Conservation (phyloP, 371 early-diverging fungal genomes). For the Capniomyces stellatus region DNA sequence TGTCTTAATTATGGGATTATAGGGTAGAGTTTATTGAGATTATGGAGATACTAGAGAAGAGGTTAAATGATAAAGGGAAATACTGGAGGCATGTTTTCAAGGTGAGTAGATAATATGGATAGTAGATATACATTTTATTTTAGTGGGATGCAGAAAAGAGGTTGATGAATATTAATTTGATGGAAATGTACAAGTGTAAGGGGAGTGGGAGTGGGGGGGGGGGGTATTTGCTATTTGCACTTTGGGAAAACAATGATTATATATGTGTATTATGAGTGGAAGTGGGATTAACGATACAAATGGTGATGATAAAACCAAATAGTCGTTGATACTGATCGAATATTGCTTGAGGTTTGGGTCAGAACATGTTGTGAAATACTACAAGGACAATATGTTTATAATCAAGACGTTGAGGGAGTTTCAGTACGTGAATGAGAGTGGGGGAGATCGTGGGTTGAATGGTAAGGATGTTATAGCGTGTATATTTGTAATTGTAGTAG, state of each 20-base stretch:
- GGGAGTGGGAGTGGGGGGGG: too few species aligned
- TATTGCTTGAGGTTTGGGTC: constrained; percentile 67
- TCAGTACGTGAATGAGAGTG: constrained; percentile 81
- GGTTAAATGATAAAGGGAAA: constrained; percentile 90
- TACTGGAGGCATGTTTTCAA: constrained; percentile 98
- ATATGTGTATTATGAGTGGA: neutral
- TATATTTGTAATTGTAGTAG: too few species aligned
- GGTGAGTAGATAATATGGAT: constrained; percentile 27
- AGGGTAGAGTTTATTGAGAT: constrained; percentile 84
- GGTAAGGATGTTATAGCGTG: too few species aligned
- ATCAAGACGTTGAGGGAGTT: constrained; percentile 92
- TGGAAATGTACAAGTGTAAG: too few species aligned
- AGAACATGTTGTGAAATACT: constrained; percentile 69
- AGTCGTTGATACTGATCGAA: constrained; percentile 39
- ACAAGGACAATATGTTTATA: constrained; percentile 73
- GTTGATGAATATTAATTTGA: too few species aligned
- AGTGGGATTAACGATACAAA: neutral
- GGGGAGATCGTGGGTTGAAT: constrained; percentile 75
- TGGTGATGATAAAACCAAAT: neutral
- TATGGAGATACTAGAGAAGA: constrained; percentile 93
- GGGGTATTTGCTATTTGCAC: too few species aligned
- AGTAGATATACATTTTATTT: too few species aligned
- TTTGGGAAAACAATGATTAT: too few species aligned
- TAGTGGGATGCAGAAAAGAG: too few species aligned
- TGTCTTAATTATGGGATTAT: too few species aligned